A percentile compares a stretch with the other conserved stretches of the same genome.
Evolutionary conservation across 805 yeast genomes (phyloP).

Genomic region (Starmerella davenportii): DNA sequence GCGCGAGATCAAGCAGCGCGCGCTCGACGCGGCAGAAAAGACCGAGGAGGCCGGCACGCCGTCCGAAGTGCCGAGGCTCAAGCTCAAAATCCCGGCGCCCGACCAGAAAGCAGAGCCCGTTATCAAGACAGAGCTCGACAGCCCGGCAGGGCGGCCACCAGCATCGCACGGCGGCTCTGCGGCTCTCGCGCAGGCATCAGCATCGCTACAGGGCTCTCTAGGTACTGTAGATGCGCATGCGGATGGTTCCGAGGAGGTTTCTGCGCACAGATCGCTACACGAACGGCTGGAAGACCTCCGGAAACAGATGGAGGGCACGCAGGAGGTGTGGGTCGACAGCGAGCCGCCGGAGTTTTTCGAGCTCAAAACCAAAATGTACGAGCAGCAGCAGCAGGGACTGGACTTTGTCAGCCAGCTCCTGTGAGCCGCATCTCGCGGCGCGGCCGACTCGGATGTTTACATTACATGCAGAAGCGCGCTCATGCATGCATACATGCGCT

Average conservation of each 20-base stretch:
- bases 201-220: neutral
- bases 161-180: no score
- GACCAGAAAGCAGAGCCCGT: no score
- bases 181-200: no score
- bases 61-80: no score
- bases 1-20: neutral
- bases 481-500: no score
- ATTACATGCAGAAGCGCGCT: no score
- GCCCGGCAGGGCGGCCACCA: no score
- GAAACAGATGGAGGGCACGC: neutral
- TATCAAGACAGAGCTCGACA: no score
- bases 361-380: neutral
- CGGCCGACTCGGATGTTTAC: no score
- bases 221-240: neutral
- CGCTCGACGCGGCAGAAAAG: neutral
- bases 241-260: neutral
- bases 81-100: no score
- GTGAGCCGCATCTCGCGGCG: no score
- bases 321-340: neutral
- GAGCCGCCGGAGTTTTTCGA: neutral
- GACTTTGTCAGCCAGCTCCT: neutral
- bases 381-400: neutral
- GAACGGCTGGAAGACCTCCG: neutral
- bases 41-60: no score
- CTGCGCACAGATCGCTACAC: neutral